Conservation (phyloP, 768 basidiomycete genomes). For the Boletus reticulatus region DNA sequence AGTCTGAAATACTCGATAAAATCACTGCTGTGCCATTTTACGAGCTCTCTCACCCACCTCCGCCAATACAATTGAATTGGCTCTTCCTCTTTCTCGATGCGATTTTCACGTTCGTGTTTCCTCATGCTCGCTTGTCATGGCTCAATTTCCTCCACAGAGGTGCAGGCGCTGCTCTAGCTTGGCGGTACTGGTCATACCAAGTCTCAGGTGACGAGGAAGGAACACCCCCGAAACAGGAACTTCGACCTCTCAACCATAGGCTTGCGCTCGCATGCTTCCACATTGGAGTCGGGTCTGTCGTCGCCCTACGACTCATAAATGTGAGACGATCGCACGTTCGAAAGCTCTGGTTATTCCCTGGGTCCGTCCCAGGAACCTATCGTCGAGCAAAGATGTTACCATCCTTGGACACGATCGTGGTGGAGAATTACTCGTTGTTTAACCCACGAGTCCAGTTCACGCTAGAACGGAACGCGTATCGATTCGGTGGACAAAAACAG, state of each 20-base stretch:
- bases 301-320: conserved; percentile 27
- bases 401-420: conserved; percentile 25
- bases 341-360: conserved; percentile 32
- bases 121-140: not conserved
- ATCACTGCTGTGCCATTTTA: conserved; percentile 26
- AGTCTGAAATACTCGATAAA: conserved; percentile 16
- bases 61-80: conserved; percentile 26
- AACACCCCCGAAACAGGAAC: conserved; percentile 16
- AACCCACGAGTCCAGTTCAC: conserved; percentile 24
- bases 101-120: conserved; percentile 28
- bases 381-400: conserved; percentile 17
- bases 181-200: conserved; percentile 28
- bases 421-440: conserved; percentile 21
- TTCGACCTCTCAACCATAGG: conserved; percentile 31
- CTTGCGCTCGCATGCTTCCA: conserved; percentile 28
- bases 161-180: conserved; percentile 25
- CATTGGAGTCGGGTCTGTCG: conserved; percentile 26
- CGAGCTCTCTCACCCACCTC: conserved; percentile 16
- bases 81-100: conserved; percentile 28
- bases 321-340: conserved; percentile 28
- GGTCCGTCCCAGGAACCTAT: conserved; percentile 21
- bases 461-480: conserved; percentile 24
- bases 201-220: conserved; percentile 14
- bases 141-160: conserved; percentile 15
- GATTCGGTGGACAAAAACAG: conserved; percentile 18